Evolutionary conservation across 1,284 basidiomycete genomes (phyloP).

Genomic region (Naganishia liquefaciens): DNA sequence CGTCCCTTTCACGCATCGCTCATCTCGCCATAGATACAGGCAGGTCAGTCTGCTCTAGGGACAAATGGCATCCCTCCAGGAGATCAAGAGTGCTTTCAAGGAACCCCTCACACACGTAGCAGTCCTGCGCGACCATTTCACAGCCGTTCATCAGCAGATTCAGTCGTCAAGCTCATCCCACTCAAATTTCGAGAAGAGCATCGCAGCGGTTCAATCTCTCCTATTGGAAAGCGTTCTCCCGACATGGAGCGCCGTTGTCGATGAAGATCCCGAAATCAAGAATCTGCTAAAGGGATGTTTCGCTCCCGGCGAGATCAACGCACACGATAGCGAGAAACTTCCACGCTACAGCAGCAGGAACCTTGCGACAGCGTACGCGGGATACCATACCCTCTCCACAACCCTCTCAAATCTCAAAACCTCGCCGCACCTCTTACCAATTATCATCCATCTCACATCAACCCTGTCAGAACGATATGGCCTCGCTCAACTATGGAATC

Average conservation of each 20-base stretch:
- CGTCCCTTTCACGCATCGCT: background rate
- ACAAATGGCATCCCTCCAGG: slow-evolving; percentile 13
- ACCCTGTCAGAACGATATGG: slow-evolving; percentile 64
- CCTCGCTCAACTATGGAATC: slow-evolving; percentile 65
- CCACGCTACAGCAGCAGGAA: background rate
- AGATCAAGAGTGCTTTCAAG: slow-evolving; percentile 13
- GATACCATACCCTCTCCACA: slow-evolving; percentile 41
- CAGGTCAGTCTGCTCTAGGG: background rate
- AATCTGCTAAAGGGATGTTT: slow-evolving; percentile 41
- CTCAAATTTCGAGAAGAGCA: slow-evolving; percentile 54
- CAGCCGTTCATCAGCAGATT: slow-evolving; percentile 1
- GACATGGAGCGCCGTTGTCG: slow-evolving; percentile 65
- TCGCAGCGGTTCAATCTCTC: slow-evolving; percentile 64
- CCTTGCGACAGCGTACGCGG: slow-evolving; percentile 38
- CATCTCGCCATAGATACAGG: background rate
- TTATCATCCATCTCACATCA: slow-evolving; percentile 57
- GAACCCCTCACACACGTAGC: slow-evolving; percentile 11
- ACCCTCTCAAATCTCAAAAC: slow-evolving; percentile 35
- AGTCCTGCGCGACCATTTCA: slow-evolving; percentile 6
- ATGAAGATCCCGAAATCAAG: slow-evolving; percentile 52
- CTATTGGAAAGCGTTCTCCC: slow-evolving; percentile 68
- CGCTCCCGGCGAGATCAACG: slow-evolving; percentile 31
- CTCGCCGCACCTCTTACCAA: slow-evolving; percentile 37
- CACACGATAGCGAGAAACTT: background rate
- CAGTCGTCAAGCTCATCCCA: background rate